phyloP scores from a whole-genome alignment of 2,329 filamentous ascomycete genomes.

The Lasiodiplodia sp. region DNA sequence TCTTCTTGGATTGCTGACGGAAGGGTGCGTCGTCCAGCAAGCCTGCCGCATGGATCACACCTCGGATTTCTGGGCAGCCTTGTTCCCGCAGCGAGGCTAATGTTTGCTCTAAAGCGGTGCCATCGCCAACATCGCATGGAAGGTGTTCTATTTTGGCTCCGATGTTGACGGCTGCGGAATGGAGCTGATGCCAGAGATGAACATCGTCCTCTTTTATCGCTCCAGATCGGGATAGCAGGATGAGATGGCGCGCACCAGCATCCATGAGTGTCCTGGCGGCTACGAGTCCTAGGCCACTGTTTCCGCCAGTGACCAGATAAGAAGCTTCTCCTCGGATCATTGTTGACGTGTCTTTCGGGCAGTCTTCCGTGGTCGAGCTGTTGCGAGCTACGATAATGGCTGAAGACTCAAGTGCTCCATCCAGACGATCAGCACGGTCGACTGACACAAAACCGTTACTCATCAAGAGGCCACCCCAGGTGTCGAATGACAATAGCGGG shows the following conservation, averaged over 20 bases:
- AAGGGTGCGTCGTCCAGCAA: too few species aligned
- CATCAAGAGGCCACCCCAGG: too few species aligned
- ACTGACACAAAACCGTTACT: too few species aligned
- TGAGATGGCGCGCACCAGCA: constrained; percentile 34
- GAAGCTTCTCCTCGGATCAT: too few species aligned
- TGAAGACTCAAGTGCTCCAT: not conserved
- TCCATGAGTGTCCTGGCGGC: constrained; percentile 33
- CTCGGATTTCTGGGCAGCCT: not conserved
- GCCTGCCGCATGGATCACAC: too few species aligned
- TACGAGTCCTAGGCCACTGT: constrained; percentile 36
- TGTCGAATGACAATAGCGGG: not conserved
- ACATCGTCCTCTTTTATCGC: too few species aligned
- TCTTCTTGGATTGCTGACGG: too few species aligned
- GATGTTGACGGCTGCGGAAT: constrained; percentile 34
- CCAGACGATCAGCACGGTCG: not conserved
- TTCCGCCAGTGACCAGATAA: constrained; percentile 35
- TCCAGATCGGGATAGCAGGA: constrained; percentile 8
- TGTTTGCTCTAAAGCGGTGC: not conserved
- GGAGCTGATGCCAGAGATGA: too few species aligned
- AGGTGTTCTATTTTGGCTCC: not conserved
- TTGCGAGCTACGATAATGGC: not conserved
- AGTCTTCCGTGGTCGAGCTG: not conserved
- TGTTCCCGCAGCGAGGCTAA: not conserved
- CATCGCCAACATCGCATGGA: not conserved
- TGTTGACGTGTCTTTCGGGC: not conserved